Percentiles rank a stretch among this genome's conserved stretches.
phyloP scores from a whole-genome alignment of 1,139 yeast species.

The Candida sp. region DNA sequence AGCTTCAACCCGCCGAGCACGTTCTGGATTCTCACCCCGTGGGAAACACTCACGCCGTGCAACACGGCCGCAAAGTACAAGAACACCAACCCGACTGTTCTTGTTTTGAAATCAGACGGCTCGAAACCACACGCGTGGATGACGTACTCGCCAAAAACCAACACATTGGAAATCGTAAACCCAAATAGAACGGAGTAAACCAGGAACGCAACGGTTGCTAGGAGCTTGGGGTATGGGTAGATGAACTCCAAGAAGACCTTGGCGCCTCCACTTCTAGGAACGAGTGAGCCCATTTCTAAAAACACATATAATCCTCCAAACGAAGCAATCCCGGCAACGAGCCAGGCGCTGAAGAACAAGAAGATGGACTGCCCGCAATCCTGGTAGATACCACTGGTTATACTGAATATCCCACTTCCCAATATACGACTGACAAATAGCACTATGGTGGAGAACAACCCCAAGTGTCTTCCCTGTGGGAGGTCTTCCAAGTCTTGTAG shows the following conservation, averaged over 20 bases:
- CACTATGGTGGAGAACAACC: slow-evolving; percentile 66
- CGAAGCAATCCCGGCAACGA: slow-evolving; percentile 60
- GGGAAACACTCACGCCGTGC: slow-evolving; percentile 58
- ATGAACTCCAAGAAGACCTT: slow-evolving; percentile 72
- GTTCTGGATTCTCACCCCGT: slow-evolving; percentile 61
- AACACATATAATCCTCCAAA: slow-evolving; percentile 70
- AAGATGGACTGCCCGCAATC: slow-evolving; percentile 72
- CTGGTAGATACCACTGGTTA: slow-evolving; percentile 66
- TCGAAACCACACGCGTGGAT: slow-evolving; percentile 52
- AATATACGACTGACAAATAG: slow-evolving; percentile 68
- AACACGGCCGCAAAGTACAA: slow-evolving; percentile 46
- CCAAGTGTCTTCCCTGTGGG: slow-evolving; percentile 79
- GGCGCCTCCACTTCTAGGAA: slow-evolving; percentile 78
- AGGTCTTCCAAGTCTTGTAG: slow-evolving; percentile 51
- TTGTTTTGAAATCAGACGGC: slow-evolving; percentile 39
- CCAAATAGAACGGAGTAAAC: slow-evolving; percentile 66
- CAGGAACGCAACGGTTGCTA: slow-evolving; percentile 63
- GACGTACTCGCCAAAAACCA: slow-evolving; percentile 74
- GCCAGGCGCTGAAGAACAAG: slow-evolving; percentile 65
- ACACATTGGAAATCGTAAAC: slow-evolving; percentile 64
- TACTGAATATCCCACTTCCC: slow-evolving; percentile 82
- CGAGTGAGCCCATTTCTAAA: slow-evolving; percentile 69
- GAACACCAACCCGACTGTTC: slow-evolving; percentile 48
- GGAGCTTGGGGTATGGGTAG: slow-evolving; percentile 59
- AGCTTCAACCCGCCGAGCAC: slow-evolving; percentile 59